Conservation (phyloP, 2,329 filamentous ascomycete species). For the Penicillium hesseltinei region DNA sequence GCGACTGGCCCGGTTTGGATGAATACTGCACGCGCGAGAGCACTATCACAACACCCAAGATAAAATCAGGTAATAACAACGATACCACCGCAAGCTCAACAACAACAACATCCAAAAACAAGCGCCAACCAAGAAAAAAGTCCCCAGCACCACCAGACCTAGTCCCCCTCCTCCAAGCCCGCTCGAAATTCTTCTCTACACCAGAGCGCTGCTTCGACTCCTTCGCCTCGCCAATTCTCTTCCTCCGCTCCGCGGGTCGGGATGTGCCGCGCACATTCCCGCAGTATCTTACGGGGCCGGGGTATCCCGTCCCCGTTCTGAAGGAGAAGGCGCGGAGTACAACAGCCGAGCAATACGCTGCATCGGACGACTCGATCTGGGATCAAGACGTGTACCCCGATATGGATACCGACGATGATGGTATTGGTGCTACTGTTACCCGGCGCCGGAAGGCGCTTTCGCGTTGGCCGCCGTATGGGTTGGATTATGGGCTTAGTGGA, state of each 20-base stretch:
- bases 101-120: background rate
- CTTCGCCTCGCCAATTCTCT: slow-evolving; percentile 45
- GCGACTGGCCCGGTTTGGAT: slow-evolving; percentile 43
- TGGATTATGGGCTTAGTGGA: slow-evolving; percentile 33
- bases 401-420: slow-evolving; percentile 3
- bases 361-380: background rate
- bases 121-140: slow-evolving; percentile 10
- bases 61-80: accelerated
- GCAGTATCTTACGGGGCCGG: slow-evolving; percentile 33
- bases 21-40: slow-evolving; percentile 34
- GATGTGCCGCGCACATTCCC: slow-evolving; percentile 39
- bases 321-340: slow-evolving; percentile 8
- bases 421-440: slow-evolving; percentile 1
- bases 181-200: slow-evolving; percentile 36
- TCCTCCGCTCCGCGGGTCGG: slow-evolving; percentile 43
- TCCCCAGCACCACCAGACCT: slow-evolving; percentile 31
- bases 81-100: background rate
- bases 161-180: slow-evolving; percentile 35
- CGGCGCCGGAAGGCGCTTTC: slow-evolving; percentile 39
- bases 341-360: background rate
- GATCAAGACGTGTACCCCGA: slow-evolving; percentile 11
- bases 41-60: no score
- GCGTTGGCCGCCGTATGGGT: slow-evolving; percentile 41
- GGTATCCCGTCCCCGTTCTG: slow-evolving; percentile 35
- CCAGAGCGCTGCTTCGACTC: slow-evolving; percentile 44